These are phyloP conservation scores for Hirsutella minnesotensis DNA, from an alignment of 2,329 filamentous ascomycete genomes.

Conservation along the genomic window DNA sequence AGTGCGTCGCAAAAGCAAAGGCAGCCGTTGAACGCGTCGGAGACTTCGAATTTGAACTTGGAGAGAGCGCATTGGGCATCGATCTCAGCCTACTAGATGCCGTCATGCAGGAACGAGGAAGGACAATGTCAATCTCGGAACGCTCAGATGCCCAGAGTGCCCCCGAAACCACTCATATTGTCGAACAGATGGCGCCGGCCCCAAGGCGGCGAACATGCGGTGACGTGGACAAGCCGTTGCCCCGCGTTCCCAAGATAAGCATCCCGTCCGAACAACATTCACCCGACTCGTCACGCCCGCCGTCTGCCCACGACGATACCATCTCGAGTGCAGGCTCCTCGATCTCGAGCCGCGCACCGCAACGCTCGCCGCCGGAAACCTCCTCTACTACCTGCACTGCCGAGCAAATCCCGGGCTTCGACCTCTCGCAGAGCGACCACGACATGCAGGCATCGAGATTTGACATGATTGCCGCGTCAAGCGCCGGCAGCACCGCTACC, in stretches of 20 bases:
- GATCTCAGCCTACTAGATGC: constrained; percentile 40
- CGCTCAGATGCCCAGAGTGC: constrained; percentile 25
- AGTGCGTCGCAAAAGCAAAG: constrained; percentile 81
- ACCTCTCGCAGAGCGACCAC: constrained; percentile 33
- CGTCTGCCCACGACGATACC: constrained; percentile 29
- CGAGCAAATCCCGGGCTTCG: constrained; percentile 11
- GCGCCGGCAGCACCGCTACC: constrained; percentile 66
- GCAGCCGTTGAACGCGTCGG: constrained; percentile 78
- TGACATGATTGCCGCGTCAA: constrained; percentile 64
- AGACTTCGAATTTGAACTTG: constrained; percentile 78
- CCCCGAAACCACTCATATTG: constrained; percentile 25
- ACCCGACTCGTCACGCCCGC: constrained; percentile 27
- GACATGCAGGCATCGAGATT: constrained; percentile 45
- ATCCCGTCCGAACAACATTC: constrained; percentile 23
- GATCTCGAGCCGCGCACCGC: constrained; percentile 31
- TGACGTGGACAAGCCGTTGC: constrained; percentile 55
- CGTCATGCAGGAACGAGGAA: constrained; percentile 20
- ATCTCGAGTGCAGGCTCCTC: constrained; percentile 32
- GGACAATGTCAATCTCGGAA: constrained; percentile 19
- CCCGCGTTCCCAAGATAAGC: constrained; percentile 48
- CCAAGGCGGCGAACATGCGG: constrained; percentile 26
- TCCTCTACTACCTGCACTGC: constrained; percentile 40
- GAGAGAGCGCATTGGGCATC: constrained; percentile 41
- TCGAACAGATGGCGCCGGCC: constrained; percentile 18
- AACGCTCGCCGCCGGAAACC: constrained; percentile 47